phyloP scores from a whole-genome alignment of 2,329 filamentous ascomycete genomes.

The Coccinonectria pachysandricola region DNA sequence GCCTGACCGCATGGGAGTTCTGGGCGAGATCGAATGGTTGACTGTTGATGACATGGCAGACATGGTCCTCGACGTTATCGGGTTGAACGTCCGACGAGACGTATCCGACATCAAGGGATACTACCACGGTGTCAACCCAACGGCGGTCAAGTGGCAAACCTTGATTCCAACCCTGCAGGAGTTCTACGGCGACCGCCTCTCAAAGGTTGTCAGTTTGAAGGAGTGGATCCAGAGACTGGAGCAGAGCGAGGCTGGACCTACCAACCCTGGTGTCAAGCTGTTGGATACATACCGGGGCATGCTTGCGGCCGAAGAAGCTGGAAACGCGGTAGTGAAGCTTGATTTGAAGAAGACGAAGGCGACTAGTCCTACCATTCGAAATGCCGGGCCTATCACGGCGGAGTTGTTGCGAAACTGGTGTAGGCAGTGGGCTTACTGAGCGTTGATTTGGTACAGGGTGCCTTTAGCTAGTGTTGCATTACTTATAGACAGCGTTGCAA shows the following conservation, averaged over 20 bases:
- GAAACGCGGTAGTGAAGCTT: neutral
- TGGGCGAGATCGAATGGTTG: conserved; percentile 51
- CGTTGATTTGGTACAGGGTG: too few species aligned
- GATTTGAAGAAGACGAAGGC: conserved; percentile 2
- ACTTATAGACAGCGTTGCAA: too few species aligned
- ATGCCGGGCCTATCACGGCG: neutral
- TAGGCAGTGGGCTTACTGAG: conserved; percentile 5
- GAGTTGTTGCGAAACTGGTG: conserved; percentile 2
- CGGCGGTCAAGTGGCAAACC: conserved; percentile 27
- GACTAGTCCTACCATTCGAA: neutral
- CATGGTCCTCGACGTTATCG: conserved; percentile 36
- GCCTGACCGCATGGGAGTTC: conserved; percentile 34
- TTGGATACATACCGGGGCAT: conserved; percentile 3
- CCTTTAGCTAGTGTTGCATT: too few species aligned
- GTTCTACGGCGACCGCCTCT: conserved; percentile 30
- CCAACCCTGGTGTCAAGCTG: conserved; percentile 3
- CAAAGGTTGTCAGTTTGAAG: conserved; percentile 27
- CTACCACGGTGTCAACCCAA: conserved; percentile 42
- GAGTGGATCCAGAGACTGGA: conserved; percentile 38
- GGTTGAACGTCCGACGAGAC: conserved; percentile 17
- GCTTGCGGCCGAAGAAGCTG: neutral
- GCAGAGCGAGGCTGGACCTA: conserved; percentile 22
- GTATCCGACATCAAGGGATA: conserved; percentile 23
- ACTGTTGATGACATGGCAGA: conserved; percentile 39
- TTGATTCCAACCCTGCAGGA: conserved; percentile 30